phyloP scores from a whole-genome alignment of 2,329 filamentous ascomycete genomes.

The Botrytis porri region DNA sequence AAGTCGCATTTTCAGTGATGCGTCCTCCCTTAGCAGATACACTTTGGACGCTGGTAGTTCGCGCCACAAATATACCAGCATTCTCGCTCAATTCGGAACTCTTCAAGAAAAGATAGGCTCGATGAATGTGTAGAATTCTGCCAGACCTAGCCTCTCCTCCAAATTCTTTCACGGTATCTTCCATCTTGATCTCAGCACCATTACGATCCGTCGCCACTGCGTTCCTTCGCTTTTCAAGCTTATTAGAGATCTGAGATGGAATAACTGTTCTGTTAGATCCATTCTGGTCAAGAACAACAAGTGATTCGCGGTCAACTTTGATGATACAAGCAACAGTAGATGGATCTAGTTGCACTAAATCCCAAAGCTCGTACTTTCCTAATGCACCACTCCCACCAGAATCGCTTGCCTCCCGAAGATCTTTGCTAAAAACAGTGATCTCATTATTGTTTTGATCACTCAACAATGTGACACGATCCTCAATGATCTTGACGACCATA shows the following conservation, averaged over 20 bases:
- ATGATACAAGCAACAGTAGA: slow-evolving; percentile 90
- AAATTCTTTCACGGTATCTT: slow-evolving; percentile 89
- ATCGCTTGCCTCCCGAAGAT: slow-evolving; percentile 88
- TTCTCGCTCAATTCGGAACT: slow-evolving; percentile 83
- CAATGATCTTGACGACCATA: slow-evolving; percentile 91
- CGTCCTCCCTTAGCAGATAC: slow-evolving; percentile 92
- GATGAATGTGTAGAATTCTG: slow-evolving; percentile 89
- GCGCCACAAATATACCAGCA: slow-evolving; percentile 82
- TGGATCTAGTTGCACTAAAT: slow-evolving; percentile 89
- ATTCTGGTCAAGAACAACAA: slow-evolving; percentile 88
- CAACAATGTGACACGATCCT: slow-evolving; percentile 88
- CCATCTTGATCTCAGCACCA: slow-evolving; percentile 85
- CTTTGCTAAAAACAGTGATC: slow-evolving; percentile 97
- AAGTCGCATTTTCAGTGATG: slow-evolving; percentile 54
- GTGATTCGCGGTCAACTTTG: slow-evolving; percentile 90
- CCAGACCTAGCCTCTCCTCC: slow-evolving; percentile 82
- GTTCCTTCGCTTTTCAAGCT: slow-evolving; percentile 75
- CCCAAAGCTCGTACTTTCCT: slow-evolving; percentile 89
- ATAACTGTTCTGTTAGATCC: slow-evolving; percentile 78
- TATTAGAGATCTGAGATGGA: slow-evolving; percentile 89
- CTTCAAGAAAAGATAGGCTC: slow-evolving; percentile 87
- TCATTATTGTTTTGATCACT: slow-evolving; percentile 91
- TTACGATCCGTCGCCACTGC: slow-evolving; percentile 91
- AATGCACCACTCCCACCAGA: slow-evolving; percentile 79
- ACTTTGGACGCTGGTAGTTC: slow-evolving; percentile 81